phyloP scores from a whole-genome alignment of 192 early-diverging fungal genomes.

The Backusella westeae region DNA sequence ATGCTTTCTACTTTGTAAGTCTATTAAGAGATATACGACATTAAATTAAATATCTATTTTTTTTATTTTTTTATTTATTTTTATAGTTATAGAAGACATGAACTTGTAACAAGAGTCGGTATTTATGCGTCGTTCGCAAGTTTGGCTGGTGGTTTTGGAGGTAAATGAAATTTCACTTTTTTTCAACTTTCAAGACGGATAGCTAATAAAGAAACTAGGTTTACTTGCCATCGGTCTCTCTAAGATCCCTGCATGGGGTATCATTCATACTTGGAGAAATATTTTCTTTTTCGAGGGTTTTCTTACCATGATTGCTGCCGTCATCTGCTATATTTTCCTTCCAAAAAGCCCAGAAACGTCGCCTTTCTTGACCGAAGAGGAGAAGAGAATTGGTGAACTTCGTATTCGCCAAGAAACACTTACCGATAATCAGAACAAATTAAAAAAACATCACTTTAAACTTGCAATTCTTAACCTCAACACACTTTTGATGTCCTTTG shows the following conservation, averaged over 20 bases:
- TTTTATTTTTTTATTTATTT: too few relatives aligned
- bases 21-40: too few relatives aligned
- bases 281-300: slow-evolving; percentile 14
- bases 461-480: background rate
- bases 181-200: too few relatives aligned
- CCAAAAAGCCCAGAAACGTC: slow-evolving; percentile 41
- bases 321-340: slow-evolving; percentile 34
- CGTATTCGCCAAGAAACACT: slow-evolving; percentile 41
- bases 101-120: background rate
- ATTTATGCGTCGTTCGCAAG: background rate
- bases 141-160: background rate
- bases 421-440: slow-evolving; percentile 29
- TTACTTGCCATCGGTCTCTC: slow-evolving; percentile 2
- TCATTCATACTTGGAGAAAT: slow-evolving; percentile 13
- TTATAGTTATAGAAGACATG: background rate
- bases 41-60: too few relatives aligned
- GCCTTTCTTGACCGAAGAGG: slow-evolving; percentile 32
- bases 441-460: slow-evolving; percentile 41
- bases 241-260: slow-evolving; percentile 7
- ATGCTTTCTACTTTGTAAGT: slow-evolving; percentile 14
- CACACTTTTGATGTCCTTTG: slow-evolving; percentile 14
- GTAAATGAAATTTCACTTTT: background rate
- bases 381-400: slow-evolving; percentile 32
- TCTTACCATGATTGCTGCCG: slow-evolving; percentile 5
- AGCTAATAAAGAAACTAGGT: background rate